Evolutionary conservation across 257 asterid genomes (phyloP).

Genomic region (Galeopsis tetrahit): DNA sequence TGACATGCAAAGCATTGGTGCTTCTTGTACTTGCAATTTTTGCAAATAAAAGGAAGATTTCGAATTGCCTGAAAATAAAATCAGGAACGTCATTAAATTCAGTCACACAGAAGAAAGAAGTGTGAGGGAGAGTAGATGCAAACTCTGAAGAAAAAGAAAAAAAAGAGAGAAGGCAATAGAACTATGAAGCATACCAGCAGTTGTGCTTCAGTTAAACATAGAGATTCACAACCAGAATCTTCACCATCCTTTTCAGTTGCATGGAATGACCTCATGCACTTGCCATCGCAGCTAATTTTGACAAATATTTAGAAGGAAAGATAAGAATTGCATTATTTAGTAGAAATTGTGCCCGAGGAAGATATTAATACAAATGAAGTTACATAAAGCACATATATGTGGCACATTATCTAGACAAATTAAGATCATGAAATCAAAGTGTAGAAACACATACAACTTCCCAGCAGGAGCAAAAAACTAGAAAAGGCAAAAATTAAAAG

Average conservation of each 20-base stretch:
- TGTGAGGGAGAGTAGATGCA: slow-evolving; percentile 16
- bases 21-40: slow-evolving; percentile 69
- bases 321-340: slow-evolving; percentile 12
- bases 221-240: slow-evolving; percentile 64
- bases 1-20: slow-evolving; percentile 92
- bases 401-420: neutral
- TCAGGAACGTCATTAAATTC: slow-evolving; percentile 22
- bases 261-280: slow-evolving; percentile 92
- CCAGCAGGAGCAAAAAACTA: neutral
- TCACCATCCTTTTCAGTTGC: slow-evolving; percentile 63
- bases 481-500: neutral
- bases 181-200: slow-evolving; percentile 49
- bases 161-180: slow-evolving; percentile 1
- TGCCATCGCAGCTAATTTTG: slow-evolving; percentile 76
- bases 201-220: slow-evolving; percentile 59
- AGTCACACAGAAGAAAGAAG: slow-evolving; percentile 19
- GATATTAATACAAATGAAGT: neutral
- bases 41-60: slow-evolving; percentile 56
- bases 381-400: neutral
- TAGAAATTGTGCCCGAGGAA: neutral
- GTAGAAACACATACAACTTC: neutral
- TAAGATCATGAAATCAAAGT: neutral
- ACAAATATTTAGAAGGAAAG: slow-evolving; percentile 14
- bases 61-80: slow-evolving; percentile 49
- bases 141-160: slow-evolving; percentile 8